A percentile compares a stretch with the other conserved stretches of the same genome.
Conservation (phyloP, 2,329 filamentous ascomycete species). For the Hymenoscyphus albidus region DNA sequence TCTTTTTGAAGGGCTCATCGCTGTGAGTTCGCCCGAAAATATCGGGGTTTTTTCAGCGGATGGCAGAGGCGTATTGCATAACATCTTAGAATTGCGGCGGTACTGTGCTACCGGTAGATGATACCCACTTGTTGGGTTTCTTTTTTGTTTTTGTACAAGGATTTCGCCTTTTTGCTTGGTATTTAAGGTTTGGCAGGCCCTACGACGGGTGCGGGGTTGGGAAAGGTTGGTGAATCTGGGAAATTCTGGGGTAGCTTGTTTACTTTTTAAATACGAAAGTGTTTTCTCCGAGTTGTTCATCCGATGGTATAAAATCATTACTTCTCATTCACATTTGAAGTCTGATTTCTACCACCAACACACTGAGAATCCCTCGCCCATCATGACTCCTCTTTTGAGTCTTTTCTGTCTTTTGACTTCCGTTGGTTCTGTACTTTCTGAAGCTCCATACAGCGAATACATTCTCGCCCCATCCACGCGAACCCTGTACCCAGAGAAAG, state of each 20-base stretch:
- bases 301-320: neutral
- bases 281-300: neutral
- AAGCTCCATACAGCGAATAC: conserved; percentile 34
- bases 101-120: neutral
- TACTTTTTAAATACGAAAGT: neutral
- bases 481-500: conserved; percentile 27
- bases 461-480: conserved; percentile 35
- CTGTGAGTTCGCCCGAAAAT: neutral
- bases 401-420: neutral
- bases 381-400: neutral
- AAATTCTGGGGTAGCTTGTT: neutral
- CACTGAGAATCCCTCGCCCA: neutral
- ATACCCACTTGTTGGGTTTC: too few species aligned
- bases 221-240: too few species aligned
- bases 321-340: neutral
- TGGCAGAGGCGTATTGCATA: neutral
- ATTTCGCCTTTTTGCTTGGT: too few species aligned
- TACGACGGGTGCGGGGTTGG: too few species aligned
- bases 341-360: neutral
- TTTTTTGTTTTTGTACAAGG: too few species aligned
- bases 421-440: neutral
- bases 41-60: neutral
- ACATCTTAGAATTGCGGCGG: neutral
- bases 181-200: too few species aligned
- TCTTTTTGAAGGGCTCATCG: neutral